phyloP scores from a whole-genome alignment of 2,329 filamentous ascomycete species.

The Penicillium sp. region DNA sequence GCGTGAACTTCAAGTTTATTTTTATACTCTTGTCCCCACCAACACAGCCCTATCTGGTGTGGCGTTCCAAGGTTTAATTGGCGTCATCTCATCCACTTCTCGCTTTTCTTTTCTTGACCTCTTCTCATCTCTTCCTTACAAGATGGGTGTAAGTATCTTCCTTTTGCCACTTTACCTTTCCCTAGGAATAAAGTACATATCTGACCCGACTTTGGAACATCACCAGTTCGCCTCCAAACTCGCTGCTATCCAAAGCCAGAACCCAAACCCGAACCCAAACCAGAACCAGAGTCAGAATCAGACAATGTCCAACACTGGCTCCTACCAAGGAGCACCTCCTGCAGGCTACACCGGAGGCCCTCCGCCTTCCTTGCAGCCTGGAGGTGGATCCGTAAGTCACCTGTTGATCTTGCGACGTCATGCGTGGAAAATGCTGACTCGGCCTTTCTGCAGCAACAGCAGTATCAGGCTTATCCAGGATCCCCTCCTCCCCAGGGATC shows the following conservation, averaged over 20 bases:
- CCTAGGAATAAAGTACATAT: too few relatives aligned
- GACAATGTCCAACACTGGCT: slow-evolving; percentile 18
- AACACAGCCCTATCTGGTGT: slow-evolving; percentile 5
- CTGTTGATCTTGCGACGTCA: slow-evolving; percentile 20
- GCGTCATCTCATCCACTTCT: slow-evolving; percentile 5
- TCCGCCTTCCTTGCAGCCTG: slow-evolving; percentile 33
- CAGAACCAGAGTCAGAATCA: slow-evolving; percentile 4
- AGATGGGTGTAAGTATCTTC: slow-evolving; percentile 12
- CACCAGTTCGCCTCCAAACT: slow-evolving; percentile 38
- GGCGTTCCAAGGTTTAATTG: neutral
- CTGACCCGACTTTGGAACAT: neutral
- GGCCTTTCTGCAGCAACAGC: slow-evolving; percentile 5
- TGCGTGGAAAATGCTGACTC: slow-evolving; percentile 9
- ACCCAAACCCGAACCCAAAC: slow-evolving; percentile 1
- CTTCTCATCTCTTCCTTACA: neutral
- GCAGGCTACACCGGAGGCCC: slow-evolving; percentile 37
- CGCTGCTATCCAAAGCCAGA: slow-evolving; percentile 33
- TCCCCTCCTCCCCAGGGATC: slow-evolving; percentile 30
- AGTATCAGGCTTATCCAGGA: slow-evolving; percentile 54
- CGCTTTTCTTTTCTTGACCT: neutral
- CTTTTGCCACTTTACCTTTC: neutral
- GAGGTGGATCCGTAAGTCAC: slow-evolving; percentile 52
- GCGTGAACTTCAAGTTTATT: neutral
- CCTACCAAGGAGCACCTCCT: slow-evolving; percentile 34
- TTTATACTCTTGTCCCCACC: neutral